Evolutionary conservation across 441 rosid species (phyloP).

Genomic region (Euphorbia celastroides): DNA sequence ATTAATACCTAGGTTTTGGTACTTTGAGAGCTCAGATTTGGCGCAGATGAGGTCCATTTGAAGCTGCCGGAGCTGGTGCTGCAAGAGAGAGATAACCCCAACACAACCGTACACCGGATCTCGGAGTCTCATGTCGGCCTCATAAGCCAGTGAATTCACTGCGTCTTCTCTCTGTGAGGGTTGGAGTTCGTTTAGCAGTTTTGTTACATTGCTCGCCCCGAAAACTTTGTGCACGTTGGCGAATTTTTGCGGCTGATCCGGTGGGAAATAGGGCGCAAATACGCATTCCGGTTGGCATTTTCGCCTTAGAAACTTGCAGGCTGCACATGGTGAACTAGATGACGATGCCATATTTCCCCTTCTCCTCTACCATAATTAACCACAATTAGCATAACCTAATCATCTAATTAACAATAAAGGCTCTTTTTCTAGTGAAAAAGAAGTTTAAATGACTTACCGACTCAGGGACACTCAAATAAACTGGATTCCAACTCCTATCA

Average conservation of each 20-base stretch:
- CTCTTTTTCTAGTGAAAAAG: neutral
- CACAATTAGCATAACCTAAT: neutral
- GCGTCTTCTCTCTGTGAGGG: slow-evolving; percentile 73
- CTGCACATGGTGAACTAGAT: slow-evolving; percentile 68
- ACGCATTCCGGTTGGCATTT: slow-evolving; percentile 76
- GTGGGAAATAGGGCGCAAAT: slow-evolving; percentile 71
- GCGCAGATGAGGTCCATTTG: slow-evolving; percentile 86
- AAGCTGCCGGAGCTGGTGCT: slow-evolving; percentile 69
- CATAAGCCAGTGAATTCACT: slow-evolving; percentile 64
- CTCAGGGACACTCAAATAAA: neutral
- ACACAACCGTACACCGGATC: slow-evolving; percentile 78
- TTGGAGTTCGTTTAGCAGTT: slow-evolving; percentile 60
- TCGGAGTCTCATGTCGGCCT: slow-evolving; percentile 71
- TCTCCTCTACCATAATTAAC: slow-evolving; percentile 17
- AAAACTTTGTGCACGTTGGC: slow-evolving; percentile 72
- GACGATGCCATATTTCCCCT: slow-evolving; percentile 48
- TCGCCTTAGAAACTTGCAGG: slow-evolving; percentile 64
- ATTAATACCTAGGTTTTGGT: slow-evolving; percentile 66
- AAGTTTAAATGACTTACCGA: neutral
- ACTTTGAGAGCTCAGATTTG: slow-evolving; percentile 82
- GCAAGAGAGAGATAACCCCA: slow-evolving; percentile 67
- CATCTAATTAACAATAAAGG: neutral
- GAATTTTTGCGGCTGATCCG: slow-evolving; percentile 69
- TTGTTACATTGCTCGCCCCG: slow-evolving; percentile 70
- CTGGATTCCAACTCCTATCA: neutral